Percentiles rank a stretch among this genome's conserved stretches.
These are phyloP conservation scores for Polysphondylium violaceum DNA, from an alignment of 78 protist species.

Conservation along the genomic window DNA sequence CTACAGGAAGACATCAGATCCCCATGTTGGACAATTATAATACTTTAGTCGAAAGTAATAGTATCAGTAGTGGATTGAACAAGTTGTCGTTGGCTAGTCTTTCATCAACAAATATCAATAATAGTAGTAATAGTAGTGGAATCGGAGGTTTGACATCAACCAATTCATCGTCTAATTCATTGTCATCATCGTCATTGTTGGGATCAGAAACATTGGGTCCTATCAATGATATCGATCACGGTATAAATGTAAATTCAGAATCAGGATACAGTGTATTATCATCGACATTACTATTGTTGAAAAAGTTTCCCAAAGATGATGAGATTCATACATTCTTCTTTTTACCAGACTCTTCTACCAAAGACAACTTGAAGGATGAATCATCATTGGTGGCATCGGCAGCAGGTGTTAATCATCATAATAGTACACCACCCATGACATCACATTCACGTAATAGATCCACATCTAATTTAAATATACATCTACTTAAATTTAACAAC, in stretches of 20 bases:
- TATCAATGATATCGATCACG: constrained; percentile 73
- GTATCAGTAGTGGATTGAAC: neutral
- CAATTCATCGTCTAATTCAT: no score
- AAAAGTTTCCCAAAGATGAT: constrained; percentile 42
- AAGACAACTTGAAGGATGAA: neutral
- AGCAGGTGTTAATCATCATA: neutral
- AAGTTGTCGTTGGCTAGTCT: neutral
- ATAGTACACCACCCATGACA: neutral
- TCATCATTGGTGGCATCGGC: neutral
- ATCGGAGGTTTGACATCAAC: no score
- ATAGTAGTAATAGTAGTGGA: neutral
- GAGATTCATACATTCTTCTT: constrained; percentile 42
- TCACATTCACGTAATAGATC: neutral
- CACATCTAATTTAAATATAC: constrained; percentile 20
- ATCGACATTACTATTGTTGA: constrained; percentile 29
- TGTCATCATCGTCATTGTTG: neutral
- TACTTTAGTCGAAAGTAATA: no score
- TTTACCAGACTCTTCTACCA: constrained; percentile 36
- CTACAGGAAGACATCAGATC: constrained; percentile 68
- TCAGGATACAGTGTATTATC: constrained; percentile 52
- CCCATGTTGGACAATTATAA: constrained; percentile 7
- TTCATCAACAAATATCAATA: neutral
- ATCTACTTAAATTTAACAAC: no score
- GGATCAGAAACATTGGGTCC: constrained; percentile 39
- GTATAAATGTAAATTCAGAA: constrained; percentile 66